A percentile compares a stretch with the other conserved stretches of the same genome.
phyloP scores from a whole-genome alignment of 345 rosid genomes.

The Eucalyptus sp. region DNA sequence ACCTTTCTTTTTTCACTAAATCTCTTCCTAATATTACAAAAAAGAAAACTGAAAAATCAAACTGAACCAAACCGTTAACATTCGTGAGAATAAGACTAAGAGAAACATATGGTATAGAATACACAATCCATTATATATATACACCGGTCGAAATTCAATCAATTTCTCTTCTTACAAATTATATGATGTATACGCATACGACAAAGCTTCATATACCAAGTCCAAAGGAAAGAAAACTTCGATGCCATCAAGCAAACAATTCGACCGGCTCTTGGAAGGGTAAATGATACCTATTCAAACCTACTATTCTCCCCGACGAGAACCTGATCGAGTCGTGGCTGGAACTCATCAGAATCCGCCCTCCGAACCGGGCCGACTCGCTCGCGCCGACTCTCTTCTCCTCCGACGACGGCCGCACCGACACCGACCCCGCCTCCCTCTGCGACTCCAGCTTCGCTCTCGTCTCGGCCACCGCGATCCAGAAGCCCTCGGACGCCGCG shows the following conservation, averaged over 20 bases:
- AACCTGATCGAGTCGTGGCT: not conserved
- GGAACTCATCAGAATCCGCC: not conserved
- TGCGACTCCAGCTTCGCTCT: conserved; percentile 12
- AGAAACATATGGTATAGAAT: not conserved
- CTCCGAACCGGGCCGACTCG: not conserved
- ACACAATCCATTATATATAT: not conserved
- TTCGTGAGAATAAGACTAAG: too few species aligned
- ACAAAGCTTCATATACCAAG: not conserved
- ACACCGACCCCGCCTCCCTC: not conserved
- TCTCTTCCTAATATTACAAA: not conserved
- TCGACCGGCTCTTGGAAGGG: not conserved
- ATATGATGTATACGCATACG: not conserved
- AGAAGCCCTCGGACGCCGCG: conserved; percentile 27
- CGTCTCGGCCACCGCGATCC: conserved; percentile 36
- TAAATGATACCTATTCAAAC: not conserved
- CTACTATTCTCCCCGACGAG: not conserved
- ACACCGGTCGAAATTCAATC: not conserved
- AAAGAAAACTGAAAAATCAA: not conserved
- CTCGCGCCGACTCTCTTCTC: not conserved
- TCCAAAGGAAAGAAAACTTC: not conserved
- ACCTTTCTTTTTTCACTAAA: not conserved
- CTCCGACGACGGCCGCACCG: not conserved
- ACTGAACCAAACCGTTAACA: not conserved
- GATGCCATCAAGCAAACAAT: not conserved
- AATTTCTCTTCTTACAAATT: not conserved